Conservation (phyloP, 805 yeast species). For the Lipomyces chichibuensis region DNA sequence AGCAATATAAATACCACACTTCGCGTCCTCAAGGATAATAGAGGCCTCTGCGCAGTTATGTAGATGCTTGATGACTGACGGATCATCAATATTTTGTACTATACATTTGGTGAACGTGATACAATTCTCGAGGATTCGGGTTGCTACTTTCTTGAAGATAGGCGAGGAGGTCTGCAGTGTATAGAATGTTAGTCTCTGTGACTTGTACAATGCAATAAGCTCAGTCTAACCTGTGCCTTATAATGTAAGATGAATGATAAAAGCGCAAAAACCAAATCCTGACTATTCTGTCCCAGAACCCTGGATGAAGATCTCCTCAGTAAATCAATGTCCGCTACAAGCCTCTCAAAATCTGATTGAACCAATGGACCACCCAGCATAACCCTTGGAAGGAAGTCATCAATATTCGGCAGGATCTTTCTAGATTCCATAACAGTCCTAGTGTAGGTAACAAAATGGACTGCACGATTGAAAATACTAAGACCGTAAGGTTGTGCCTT, state of each 20-base stretch:
- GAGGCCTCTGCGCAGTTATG: constrained; percentile 10
- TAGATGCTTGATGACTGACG: constrained; percentile 1
- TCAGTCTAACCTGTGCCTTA: constrained; percentile 9
- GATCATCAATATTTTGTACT: background rate
- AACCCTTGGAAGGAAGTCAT: constrained; percentile 15
- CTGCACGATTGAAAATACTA: constrained; percentile 8
- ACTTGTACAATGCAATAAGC: background rate
- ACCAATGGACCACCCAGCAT: constrained; percentile 10
- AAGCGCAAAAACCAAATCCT: constrained; percentile 12
- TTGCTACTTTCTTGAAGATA: constrained; percentile 20
- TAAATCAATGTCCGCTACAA: constrained; percentile 20
- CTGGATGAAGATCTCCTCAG: constrained; percentile 20
- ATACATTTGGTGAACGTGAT: constrained; percentile 14
- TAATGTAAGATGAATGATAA: constrained; percentile 19
- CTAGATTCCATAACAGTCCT: constrained; percentile 16
- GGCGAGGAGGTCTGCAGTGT: constrained; percentile 6
- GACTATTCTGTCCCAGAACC: constrained; percentile 12
- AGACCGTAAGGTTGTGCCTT: background rate
- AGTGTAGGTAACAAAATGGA: constrained; percentile 16
- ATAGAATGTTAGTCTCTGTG: background rate
- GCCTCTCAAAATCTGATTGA: constrained; percentile 12
- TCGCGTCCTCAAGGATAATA: constrained; percentile 14
- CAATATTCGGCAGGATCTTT: background rate
- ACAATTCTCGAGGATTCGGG: constrained; percentile 24
- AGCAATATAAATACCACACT: constrained; percentile 12